These are phyloP conservation scores for Microbotryum scabiosae DNA, from an alignment of 1,284 basidiomycete genomes.

Conservation along the genomic window DNA sequence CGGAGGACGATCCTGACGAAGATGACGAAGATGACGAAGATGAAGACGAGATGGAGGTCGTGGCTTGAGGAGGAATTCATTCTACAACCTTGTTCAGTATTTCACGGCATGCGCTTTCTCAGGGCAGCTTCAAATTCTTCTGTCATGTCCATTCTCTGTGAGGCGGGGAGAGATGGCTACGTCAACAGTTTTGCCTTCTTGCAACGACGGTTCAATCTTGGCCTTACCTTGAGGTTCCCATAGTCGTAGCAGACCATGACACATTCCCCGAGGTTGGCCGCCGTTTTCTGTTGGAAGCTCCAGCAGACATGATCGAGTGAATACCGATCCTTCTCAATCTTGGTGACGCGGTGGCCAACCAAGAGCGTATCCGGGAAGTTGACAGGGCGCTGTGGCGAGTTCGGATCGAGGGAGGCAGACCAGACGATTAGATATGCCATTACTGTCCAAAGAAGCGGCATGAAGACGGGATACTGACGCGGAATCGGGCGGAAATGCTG, in stretches of 20 bases:
- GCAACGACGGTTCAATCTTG: background rate
- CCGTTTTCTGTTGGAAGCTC: background rate
- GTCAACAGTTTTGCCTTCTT: background rate
- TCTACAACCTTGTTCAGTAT: too few species aligned
- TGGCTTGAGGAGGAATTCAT: too few species aligned
- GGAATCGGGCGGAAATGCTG: background rate
- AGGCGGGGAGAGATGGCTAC: background rate
- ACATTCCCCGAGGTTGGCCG: background rate
- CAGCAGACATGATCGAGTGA: background rate
- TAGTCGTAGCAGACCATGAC: slow-evolving; percentile 1
- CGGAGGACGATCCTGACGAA: too few species aligned
- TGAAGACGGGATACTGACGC: background rate
- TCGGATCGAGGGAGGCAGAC: background rate
- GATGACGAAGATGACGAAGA: too few species aligned
- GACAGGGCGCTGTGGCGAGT: background rate
- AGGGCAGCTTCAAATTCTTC: background rate
- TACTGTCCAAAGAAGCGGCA: too few species aligned
- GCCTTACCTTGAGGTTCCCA: background rate
- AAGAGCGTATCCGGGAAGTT: background rate
- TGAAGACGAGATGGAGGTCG: too few species aligned
- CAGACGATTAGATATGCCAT: too few species aligned
- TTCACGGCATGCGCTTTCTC: background rate
- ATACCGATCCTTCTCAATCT: background rate
- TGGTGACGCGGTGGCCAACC: background rate
- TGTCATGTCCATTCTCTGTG: background rate